phyloP scores from a whole-genome alignment of 2,329 filamentous ascomycete genomes.

The Pseudopyrenochaeta lycopersici region DNA sequence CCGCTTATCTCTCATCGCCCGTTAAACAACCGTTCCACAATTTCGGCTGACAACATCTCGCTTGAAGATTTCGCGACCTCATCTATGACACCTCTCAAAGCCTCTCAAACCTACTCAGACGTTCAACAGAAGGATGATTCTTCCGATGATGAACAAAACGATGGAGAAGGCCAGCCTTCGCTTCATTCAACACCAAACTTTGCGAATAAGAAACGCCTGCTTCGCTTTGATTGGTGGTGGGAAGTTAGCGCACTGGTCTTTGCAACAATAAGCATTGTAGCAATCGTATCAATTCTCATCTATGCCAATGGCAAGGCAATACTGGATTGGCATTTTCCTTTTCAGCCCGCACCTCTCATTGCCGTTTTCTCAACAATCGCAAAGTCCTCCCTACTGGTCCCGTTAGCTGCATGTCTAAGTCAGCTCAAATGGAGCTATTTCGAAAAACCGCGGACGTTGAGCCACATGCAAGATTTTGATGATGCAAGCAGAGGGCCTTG shows the following conservation, averaged over 20 bases:
- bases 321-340: constrained; percentile 6
- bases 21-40: too few relatives aligned
- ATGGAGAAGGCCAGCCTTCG: too few relatives aligned
- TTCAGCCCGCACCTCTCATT: constrained; percentile 18
- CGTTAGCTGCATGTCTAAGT: constrained; percentile 32
- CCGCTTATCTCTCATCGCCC: too few relatives aligned
- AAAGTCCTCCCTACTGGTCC: constrained; percentile 36
- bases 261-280: neutral
- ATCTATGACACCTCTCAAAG: too few relatives aligned
- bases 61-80: too few relatives aligned
- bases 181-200: too few relatives aligned
- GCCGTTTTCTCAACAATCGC: constrained; percentile 32
- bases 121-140: too few relatives aligned
- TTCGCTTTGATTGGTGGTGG: constrained; percentile 7
- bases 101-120: too few relatives aligned
- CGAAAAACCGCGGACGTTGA: constrained; percentile 18
- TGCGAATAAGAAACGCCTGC: neutral
- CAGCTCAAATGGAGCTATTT: constrained; percentile 42
- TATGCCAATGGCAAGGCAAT: constrained; percentile 8
- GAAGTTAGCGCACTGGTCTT: neutral
- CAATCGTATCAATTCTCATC: neutral
- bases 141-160: too few relatives aligned
- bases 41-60: too few relatives aligned
- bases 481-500: constrained; percentile 38
- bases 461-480: constrained; percentile 32